Evolutionary conservation across 176 grass and related monocot genomes (phyloP).

Genomic region (Avena atlantica): DNA sequence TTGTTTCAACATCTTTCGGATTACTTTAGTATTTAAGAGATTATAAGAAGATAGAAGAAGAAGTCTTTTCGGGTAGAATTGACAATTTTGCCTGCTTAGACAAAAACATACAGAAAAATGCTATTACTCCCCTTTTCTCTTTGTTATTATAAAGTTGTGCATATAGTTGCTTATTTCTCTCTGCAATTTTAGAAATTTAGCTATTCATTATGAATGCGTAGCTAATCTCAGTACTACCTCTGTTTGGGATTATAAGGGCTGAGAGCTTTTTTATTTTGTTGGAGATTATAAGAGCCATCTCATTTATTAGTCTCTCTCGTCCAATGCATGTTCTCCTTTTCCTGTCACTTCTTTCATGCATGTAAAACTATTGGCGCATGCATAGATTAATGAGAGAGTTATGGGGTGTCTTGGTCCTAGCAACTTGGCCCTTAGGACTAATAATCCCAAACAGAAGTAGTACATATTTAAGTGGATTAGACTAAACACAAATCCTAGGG

Average conservation of each 20-base stretch:
- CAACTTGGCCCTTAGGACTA: too few species aligned
- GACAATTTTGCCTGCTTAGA: not conserved
- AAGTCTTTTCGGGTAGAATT: not conserved
- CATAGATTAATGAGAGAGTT: too few species aligned
- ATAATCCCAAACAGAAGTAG: too few species aligned
- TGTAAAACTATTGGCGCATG: too few species aligned
- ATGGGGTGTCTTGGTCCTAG: too few species aligned
- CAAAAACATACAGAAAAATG: not conserved
- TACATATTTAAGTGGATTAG: not conserved
- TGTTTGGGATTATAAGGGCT: too few species aligned
- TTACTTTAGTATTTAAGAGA: constrained; percentile 3
- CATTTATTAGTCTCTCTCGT: too few species aligned
- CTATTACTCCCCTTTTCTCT: not conserved
- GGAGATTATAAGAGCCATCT: too few species aligned
- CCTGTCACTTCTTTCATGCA: too few species aligned
- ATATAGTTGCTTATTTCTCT: constrained; percentile 15
- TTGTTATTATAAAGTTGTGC: not conserved
- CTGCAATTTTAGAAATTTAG: not conserved
- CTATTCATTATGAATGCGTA: not conserved
- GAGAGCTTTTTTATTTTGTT: too few species aligned
- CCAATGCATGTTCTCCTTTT: too few species aligned
- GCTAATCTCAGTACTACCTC: not conserved
- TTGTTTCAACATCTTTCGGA: not conserved
- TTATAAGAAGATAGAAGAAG: constrained; percentile 4
- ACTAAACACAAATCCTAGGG: not conserved